Base-by-base conservation (phyloP, 75 land plant genomes). In the Pinus tabuliformis region DNA sequence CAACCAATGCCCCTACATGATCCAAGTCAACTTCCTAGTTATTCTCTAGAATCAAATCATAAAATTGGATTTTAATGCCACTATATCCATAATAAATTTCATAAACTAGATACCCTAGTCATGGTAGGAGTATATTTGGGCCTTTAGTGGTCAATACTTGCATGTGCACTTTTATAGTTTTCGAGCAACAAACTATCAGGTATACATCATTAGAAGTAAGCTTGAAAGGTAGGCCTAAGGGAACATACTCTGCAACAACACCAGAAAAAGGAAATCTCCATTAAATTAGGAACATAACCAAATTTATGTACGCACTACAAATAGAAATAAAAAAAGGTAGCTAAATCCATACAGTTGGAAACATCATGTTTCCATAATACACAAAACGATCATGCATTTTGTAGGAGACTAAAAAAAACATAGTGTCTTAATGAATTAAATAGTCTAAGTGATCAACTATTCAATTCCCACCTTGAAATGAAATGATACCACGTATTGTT, bases 61-160 rank as follows among this genome's bases (percentile, higher is more conserved):
- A 15, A 84, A 63, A 45, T 82, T 36, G 82, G 37, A 58, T 75
- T 42, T 59, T 75, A 54, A 85, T 81, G 52, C 84, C 81, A 45
- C 63, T 57, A 57, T 78, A 77, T 18, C 74, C 64, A 66, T 79
- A 79, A 26, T 73, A 66, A 2, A 78, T 83, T 62, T 83, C 79
- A 58, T 86, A 86, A 22, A 86, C 45, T 5, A 85, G 87, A 73
- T 83, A 86, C 14, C 85, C 87, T 54, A 82, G 87, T 20, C 85
- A 36, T 76, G 85, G 87, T 24, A 86, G 24, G 30, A 86, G 81
- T 26, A 86, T 80, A 59, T 86, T 86, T 33, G 79, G 61, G 8
- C 81, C 81, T 26, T 81, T 49, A 8, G 64, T 59, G 13, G 79
- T 82, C 49, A 86, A 39, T n/a, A 81, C 82, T 13, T 78, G 75